Percentiles rank a stretch among this genome's conserved stretches.
Evolutionary conservation across 2,329 filamentous ascomycete species (phyloP).

Genomic region (Lasiodiplodia hormozganensis): DNA sequence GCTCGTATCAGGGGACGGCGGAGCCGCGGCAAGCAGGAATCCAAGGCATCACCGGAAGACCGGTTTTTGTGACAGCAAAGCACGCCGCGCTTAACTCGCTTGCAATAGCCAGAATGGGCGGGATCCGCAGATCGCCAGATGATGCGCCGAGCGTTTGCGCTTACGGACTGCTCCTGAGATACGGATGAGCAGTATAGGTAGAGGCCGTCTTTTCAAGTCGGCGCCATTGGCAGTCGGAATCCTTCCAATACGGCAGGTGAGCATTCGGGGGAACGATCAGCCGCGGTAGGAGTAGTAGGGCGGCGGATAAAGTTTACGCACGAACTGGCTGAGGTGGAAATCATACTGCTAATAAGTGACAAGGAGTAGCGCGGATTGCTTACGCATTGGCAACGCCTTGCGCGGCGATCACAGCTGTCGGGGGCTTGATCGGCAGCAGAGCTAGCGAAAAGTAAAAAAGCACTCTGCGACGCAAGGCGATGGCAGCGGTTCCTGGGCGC

Average conservation of each 20-base stretch:
- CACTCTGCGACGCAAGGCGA: neutral
- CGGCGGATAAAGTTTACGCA: slow-evolving; percentile 14
- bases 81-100: slow-evolving; percentile 10
- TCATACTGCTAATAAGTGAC: neutral
- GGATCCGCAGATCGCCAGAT: slow-evolving; percentile 11
- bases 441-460: neutral
- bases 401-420: neutral
- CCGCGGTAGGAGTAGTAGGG: neutral
- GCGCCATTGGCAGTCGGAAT: neutral
- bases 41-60: neutral
- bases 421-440: neutral
- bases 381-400: neutral
- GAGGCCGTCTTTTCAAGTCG: neutral
- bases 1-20: neutral
- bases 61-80: neutral
- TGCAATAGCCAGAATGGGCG: neutral
- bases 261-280: neutral
- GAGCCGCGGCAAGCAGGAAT: neutral
- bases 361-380: neutral
- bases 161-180: neutral
- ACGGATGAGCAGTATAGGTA: neutral
- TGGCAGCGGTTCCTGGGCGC: neutral
- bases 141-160: slow-evolving; percentile 14
- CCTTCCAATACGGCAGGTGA: slow-evolving; percentile 5
- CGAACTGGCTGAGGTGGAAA: neutral